Evolutionary conservation across 495 filamentous ascomycete genomes (phyloP).

Genomic region (Penicillium waksmanii): DNA sequence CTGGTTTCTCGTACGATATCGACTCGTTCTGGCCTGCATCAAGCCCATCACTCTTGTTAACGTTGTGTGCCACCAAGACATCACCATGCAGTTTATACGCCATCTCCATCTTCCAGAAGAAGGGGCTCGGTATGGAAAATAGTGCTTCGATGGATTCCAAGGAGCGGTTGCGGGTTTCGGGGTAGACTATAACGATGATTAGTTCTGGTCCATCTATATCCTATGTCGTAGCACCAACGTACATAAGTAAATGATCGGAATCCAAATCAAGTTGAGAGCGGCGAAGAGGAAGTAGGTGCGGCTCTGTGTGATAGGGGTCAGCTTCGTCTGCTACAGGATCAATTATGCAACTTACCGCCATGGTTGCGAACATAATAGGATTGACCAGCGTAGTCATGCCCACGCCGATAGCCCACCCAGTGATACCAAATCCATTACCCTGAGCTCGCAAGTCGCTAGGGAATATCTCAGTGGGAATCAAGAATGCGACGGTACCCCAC

Average conservation of each 20-base stretch:
- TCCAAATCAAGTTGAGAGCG: slow-evolving; percentile 55
- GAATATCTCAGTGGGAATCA: slow-evolving; percentile 58
- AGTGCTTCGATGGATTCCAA: slow-evolving; percentile 61
- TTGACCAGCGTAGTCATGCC: slow-evolving; percentile 58
- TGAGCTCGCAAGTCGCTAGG: slow-evolving; percentile 55
- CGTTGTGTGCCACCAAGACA: slow-evolving; percentile 26
- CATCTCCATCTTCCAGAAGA: slow-evolving; percentile 43
- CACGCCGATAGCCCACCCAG: slow-evolving; percentile 60
- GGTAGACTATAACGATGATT: slow-evolving; percentile 44
- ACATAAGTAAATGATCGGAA: slow-evolving; percentile 54
- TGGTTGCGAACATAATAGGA: slow-evolving; percentile 48
- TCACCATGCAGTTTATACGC: slow-evolving; percentile 40
- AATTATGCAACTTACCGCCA: slow-evolving; percentile 8
- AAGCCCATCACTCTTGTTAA: too few species aligned
- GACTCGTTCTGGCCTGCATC: too few species aligned
- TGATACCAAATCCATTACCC: slow-evolving; percentile 61
- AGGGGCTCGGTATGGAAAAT: slow-evolving; percentile 45
- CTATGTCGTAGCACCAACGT: not conserved
- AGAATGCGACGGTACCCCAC: slow-evolving; percentile 58
- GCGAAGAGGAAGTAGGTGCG: slow-evolving; percentile 59
- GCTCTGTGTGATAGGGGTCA: slow-evolving; percentile 36
- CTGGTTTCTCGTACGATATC: too few species aligned
- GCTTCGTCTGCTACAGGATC: not conserved
- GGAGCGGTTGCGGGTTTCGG: slow-evolving; percentile 58
- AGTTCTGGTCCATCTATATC: slow-evolving; percentile 2